phyloP scores from a whole-genome alignment of 2,329 filamentous ascomycete species.

The Furcasterigmium sp. region DNA sequence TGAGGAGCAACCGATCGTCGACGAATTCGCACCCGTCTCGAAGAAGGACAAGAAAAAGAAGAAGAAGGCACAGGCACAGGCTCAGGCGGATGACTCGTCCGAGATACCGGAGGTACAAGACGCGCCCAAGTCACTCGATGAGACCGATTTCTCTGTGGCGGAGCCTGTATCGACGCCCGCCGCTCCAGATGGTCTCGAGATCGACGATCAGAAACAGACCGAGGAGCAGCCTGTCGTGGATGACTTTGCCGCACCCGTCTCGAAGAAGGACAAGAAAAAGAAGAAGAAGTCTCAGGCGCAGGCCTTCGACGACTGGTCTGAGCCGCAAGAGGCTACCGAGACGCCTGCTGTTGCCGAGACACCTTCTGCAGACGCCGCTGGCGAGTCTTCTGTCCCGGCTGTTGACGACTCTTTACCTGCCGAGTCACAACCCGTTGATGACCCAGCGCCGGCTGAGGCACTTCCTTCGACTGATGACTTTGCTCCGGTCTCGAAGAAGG shows the following conservation, averaged over 20 bases:
- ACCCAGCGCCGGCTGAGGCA: background rate
- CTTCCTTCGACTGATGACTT: slow-evolving; percentile 1
- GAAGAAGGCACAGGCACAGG: slow-evolving; percentile 11
- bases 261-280: slow-evolving; percentile 9
- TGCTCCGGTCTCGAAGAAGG: slow-evolving; percentile 6
- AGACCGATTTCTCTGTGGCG: background rate
- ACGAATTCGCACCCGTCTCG: slow-evolving; percentile 8
- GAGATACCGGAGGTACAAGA: background rate
- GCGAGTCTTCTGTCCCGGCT: background rate
- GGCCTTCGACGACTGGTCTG: background rate
- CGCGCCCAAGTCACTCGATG: background rate
- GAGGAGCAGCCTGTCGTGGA: background rate
- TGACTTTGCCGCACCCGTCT: slow-evolving; percentile 5
- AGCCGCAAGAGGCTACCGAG: background rate
- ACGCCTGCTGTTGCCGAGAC: background rate
- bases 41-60: slow-evolving; percentile 30
- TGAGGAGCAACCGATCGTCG: background rate
- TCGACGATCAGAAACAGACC: too few relatives aligned
- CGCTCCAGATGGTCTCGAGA: too few relatives aligned
- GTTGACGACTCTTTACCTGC: background rate
- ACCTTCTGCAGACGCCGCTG: background rate
- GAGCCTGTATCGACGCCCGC: background rate
- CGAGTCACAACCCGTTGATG: slow-evolving; percentile 1
- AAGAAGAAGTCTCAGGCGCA: slow-evolving; percentile 9
- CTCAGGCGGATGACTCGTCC: background rate